Percentiles rank a stretch among this genome's conserved stretches.
These are phyloP conservation scores for Rhodotorula sp. DNA, from an alignment of 1,284 basidiomycete species.

Conservation along the genomic window DNA sequence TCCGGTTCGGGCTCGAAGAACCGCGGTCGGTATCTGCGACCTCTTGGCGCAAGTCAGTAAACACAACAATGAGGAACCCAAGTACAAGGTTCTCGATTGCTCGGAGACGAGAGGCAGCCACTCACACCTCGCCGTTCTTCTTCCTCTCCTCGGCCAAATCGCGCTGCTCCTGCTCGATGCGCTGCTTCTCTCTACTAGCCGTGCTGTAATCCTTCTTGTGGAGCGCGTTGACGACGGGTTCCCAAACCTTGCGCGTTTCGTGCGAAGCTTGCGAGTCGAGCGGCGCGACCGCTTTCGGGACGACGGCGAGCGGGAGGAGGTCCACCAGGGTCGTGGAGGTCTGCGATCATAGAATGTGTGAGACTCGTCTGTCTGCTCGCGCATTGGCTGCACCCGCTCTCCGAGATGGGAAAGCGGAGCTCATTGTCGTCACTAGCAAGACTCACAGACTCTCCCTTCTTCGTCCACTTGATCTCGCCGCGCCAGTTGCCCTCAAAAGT, in stretches of 20 bases:
- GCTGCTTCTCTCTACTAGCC: constrained; percentile 81
- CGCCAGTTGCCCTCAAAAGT: constrained; percentile 87
- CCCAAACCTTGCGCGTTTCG: constrained; percentile 89
- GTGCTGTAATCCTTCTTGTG: constrained; percentile 73
- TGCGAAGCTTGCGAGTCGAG: constrained; percentile 71
- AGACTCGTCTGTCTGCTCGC: background rate
- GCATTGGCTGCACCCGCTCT: constrained; percentile 20
- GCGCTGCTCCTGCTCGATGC: constrained; percentile 84
- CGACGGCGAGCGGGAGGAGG: constrained; percentile 66
- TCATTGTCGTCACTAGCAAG: constrained; percentile 10
- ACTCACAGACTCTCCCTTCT: constrained; percentile 18
- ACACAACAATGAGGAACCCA: background rate
- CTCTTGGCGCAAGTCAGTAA: background rate
- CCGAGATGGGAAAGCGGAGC: constrained; percentile 34
- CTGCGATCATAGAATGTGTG: background rate
- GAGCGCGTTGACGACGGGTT: constrained; percentile 71
- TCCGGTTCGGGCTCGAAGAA: constrained; percentile 65
- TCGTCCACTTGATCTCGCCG: constrained; percentile 67
- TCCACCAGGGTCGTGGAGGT: constrained; percentile 65
- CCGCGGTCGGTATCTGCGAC: constrained; percentile 67
- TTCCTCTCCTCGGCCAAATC: constrained; percentile 81
- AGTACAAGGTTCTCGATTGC: no score
- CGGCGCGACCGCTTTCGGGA: constrained; percentile 81
- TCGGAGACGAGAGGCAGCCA: constrained; percentile 42
- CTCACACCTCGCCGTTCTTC: constrained; percentile 70